phyloP scores from a whole-genome alignment of 2,329 filamentous ascomycete genomes.

The Phaeophleospora eucalypticola region DNA sequence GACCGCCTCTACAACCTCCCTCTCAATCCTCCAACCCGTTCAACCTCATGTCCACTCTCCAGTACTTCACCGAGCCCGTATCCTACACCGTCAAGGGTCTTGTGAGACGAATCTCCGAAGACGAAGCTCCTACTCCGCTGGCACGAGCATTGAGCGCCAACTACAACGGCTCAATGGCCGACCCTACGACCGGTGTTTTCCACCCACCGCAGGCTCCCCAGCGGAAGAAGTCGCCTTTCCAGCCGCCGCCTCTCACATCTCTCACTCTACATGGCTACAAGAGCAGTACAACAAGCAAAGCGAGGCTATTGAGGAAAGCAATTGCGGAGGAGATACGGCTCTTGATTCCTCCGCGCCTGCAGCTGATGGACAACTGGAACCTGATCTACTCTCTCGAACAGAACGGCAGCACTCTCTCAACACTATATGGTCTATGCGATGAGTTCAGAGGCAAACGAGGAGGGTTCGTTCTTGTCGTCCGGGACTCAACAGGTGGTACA shows the following conservation, averaged over 20 bases:
- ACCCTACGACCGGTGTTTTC: slow-evolving; percentile 50
- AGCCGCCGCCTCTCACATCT: slow-evolving; percentile 83
- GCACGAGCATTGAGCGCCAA: slow-evolving; percentile 36
- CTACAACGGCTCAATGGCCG: slow-evolving; percentile 37
- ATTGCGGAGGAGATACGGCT: slow-evolving; percentile 91
- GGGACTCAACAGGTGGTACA: slow-evolving; percentile 69
- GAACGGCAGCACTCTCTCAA: slow-evolving; percentile 81
- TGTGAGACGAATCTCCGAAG: slow-evolving; percentile 44
- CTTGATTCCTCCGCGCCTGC: slow-evolving; percentile 78
- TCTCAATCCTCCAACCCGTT: slow-evolving; percentile 24
- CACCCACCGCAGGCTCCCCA: slow-evolving; percentile 45
- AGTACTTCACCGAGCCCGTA: slow-evolving; percentile 49
- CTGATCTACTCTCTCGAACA: slow-evolving; percentile 87
- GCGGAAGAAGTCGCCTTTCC: slow-evolving; percentile 71
- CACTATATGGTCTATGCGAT: slow-evolving; percentile 76
- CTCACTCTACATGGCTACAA: slow-evolving; percentile 66
- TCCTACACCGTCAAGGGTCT: slow-evolving; percentile 47
- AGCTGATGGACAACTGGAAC: slow-evolving; percentile 82
- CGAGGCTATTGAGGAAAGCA: slow-evolving; percentile 64
- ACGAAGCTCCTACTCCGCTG: slow-evolving; percentile 38
- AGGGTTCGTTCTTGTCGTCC: slow-evolving; percentile 84
- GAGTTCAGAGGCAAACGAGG: slow-evolving; percentile 64
- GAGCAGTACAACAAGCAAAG: slow-evolving; percentile 54
- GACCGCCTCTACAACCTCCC: slow-evolving; percentile 15
- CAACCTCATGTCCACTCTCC: slow-evolving; percentile 31